Conservation (phyloP, 1,284 basidiomycete genomes). For the Naganishia liquefaciens region DNA sequence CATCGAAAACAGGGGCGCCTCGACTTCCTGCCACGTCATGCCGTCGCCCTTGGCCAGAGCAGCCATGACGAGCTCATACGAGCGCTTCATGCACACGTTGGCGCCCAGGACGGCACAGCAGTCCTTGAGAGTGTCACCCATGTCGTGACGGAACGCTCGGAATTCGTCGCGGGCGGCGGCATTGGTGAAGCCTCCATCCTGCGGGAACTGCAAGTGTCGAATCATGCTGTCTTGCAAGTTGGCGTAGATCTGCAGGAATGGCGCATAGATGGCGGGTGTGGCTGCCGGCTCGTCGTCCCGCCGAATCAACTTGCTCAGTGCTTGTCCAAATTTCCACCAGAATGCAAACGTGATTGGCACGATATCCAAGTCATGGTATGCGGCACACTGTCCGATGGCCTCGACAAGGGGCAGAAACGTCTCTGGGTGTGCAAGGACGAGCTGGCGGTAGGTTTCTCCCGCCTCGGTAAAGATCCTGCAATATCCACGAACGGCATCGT, state of each 20-base stretch:
- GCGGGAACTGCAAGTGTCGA: slow-evolving; percentile 83
- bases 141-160: slow-evolving; percentile 91
- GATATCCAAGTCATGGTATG: slow-evolving; percentile 91
- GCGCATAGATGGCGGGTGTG: slow-evolving; percentile 47
- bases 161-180: slow-evolving; percentile 92
- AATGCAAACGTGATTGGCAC: slow-evolving; percentile 98
- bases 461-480: slow-evolving; percentile 93
- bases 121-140: slow-evolving; percentile 99
- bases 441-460: slow-evolving; percentile 87
- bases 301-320: slow-evolving; percentile 63
- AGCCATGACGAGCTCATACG: slow-evolving; percentile 76
- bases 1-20: slow-evolving; percentile 97
- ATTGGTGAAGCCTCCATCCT: slow-evolving; percentile 61
- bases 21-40: slow-evolving; percentile 89
- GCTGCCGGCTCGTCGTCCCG: slow-evolving; percentile 38
- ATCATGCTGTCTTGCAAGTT: slow-evolving; percentile 85
- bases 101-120: slow-evolving; percentile 94
- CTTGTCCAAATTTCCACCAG: slow-evolving; percentile 90
- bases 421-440: slow-evolving; percentile 85
- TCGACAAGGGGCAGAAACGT: slow-evolving; percentile 92
- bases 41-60: slow-evolving; percentile 59
- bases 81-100: slow-evolving; percentile 75
- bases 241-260: slow-evolving; percentile 78
- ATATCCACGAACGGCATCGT: slow-evolving; percentile 85
- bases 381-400: slow-evolving; percentile 90